Evolutionary conservation across 2,329 filamentous ascomycete genomes (phyloP).

Genomic region (Blastomyces emzantsi): DNA sequence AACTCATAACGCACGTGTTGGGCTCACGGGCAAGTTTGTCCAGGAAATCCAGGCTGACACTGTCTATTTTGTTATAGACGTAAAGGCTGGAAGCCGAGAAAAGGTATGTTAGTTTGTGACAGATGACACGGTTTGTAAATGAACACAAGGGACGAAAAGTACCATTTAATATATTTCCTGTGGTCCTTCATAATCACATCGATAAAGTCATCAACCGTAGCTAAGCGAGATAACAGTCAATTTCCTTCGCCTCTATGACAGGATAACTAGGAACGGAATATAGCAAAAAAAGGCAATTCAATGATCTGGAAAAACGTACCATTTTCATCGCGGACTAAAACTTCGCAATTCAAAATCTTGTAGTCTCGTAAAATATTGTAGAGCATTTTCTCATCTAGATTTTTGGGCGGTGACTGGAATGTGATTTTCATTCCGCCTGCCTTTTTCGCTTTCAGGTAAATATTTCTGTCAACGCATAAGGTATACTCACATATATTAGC

Average conservation of each 20-base stretch:
- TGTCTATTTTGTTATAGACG: slow-evolving; percentile 99
- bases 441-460: slow-evolving; percentile 93
- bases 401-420: slow-evolving; percentile 80
- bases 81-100: slow-evolving; percentile 54
- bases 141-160: slow-evolving; percentile 27
- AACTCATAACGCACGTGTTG: slow-evolving; percentile 93
- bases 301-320: slow-evolving; percentile 32
- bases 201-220: slow-evolving; percentile 96
- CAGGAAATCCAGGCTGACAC: slow-evolving; percentile 84
- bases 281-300: neutral
- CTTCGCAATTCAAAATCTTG: slow-evolving; percentile 96
- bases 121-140: neutral
- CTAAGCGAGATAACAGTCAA: slow-evolving; percentile 31
- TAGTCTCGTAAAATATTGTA: slow-evolving; percentile 97
- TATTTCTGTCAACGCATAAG: slow-evolving; percentile 54
- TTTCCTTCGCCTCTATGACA: neutral
- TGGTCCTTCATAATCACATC: slow-evolving; percentile 99
- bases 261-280: neutral
- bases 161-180: slow-evolving; percentile 86
- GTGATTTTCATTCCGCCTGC: slow-evolving; percentile 98
- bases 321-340: slow-evolving; percentile 88
- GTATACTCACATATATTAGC: neutral
- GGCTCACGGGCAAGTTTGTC: slow-evolving; percentile 87
- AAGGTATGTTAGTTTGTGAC: neutral
- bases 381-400: slow-evolving; percentile 94